A percentile compares a stretch with the other conserved stretches of the same genome.
These are phyloP conservation scores for Vigna nakashimae DNA, from an alignment of 306 rosid genomes.

Conservation along the genomic window DNA sequence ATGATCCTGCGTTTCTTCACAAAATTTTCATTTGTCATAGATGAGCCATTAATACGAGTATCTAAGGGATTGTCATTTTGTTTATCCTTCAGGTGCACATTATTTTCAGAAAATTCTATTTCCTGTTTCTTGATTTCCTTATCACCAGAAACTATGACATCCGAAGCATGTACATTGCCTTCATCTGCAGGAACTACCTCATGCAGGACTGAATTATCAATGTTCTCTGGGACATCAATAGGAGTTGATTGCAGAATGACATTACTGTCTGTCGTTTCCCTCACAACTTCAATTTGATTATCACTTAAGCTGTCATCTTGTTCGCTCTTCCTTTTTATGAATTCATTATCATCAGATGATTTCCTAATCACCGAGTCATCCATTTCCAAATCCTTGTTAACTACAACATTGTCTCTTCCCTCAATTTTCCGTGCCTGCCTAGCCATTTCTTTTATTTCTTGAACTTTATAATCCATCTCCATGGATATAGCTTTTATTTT, in stretches of 20 bases:
- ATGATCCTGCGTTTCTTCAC: slow-evolving; percentile 66
- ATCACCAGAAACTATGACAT: slow-evolving; percentile 49
- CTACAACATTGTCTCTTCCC: slow-evolving; percentile 45
- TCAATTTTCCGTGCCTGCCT: slow-evolving; percentile 60
- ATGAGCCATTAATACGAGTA: slow-evolving; percentile 50
- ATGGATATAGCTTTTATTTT: slow-evolving; percentile 30
- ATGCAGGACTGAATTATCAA: slow-evolving; percentile 42
- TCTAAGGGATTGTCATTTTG: slow-evolving; percentile 27
- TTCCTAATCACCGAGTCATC: slow-evolving; percentile 42
- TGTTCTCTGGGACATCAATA: slow-evolving; percentile 35
- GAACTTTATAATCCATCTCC: slow-evolving; percentile 61
- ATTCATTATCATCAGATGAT: slow-evolving; percentile 44
- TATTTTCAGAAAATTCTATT: slow-evolving; percentile 40
- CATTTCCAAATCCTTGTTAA: slow-evolving; percentile 42
- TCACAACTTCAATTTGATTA: slow-evolving; percentile 45
- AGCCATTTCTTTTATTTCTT: slow-evolving; percentile 74
- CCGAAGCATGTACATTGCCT: slow-evolving; percentile 38
- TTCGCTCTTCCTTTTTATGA: slow-evolving; percentile 31
- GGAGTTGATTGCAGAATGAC: slow-evolving; percentile 25
- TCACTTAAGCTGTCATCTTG: slow-evolving; percentile 39
- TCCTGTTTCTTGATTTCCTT: slow-evolving; percentile 42
- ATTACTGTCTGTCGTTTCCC: slow-evolving; percentile 37
- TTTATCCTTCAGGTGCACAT: slow-evolving; percentile 38
- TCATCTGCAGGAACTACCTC: slow-evolving; percentile 43
- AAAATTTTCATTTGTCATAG: slow-evolving; percentile 43